phyloP scores from a whole-genome alignment of 345 rosid species.

The Melastoma malabathricum region DNA sequence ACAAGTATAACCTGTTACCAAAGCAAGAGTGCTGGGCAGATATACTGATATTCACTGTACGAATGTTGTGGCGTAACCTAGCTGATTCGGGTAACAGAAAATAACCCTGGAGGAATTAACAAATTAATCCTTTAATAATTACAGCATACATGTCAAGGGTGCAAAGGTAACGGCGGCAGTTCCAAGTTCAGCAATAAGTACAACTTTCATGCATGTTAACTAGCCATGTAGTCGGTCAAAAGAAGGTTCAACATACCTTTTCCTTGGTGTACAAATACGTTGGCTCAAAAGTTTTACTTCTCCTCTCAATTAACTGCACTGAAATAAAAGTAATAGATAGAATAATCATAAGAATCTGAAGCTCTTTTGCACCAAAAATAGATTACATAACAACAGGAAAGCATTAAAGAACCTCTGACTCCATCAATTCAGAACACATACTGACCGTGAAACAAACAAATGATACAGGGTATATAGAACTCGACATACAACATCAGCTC shows the following conservation, averaged over 20 bases:
- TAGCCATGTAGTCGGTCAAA: neutral
- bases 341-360: neutral
- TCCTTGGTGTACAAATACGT: slow-evolving; percentile 82
- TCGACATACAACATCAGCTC: too few relatives aligned
- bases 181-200: too few relatives aligned
- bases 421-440: too few relatives aligned
- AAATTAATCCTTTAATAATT: too few relatives aligned
- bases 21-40: slow-evolving; percentile 91
- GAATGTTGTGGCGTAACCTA: slow-evolving; percentile 69
- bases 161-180: too few relatives aligned
- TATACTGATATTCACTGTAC: slow-evolving; percentile 69
- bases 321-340: slow-evolving; percentile 18
- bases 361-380: too few relatives aligned
- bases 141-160: too few relatives aligned
- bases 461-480: too few relatives aligned
- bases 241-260: slow-evolving; percentile 38
- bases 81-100: slow-evolving; percentile 89
- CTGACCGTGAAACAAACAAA: too few relatives aligned
- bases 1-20: slow-evolving; percentile 72
- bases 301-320: slow-evolving; percentile 78
- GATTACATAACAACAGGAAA: neutral
- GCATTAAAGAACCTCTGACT: too few relatives aligned
- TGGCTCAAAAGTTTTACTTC: slow-evolving; percentile 77
- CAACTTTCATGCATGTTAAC: too few relatives aligned
- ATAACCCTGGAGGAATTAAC: slow-evolving; percentile 44